Conservation (phyloP, 75 land plant genomes). For the Gnetum montanum region DNA sequence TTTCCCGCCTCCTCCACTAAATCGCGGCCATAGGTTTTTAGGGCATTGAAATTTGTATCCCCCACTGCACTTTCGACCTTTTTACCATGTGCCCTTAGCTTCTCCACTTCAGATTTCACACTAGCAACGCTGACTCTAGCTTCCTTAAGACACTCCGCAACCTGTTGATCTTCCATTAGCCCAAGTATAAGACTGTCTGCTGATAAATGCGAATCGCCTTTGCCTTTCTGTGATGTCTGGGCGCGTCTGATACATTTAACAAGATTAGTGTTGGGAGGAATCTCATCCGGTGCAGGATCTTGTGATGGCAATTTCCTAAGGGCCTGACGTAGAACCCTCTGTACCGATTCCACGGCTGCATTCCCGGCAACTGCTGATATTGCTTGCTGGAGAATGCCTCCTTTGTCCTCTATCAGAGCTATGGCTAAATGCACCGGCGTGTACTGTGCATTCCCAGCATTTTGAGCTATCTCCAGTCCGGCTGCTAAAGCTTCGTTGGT, state of each 20-base stretch:
- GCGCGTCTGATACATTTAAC: conserved; percentile 74
- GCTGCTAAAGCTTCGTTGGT: too few species aligned
- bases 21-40: conserved; percentile 81
- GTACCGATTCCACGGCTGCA: conserved; percentile 44
- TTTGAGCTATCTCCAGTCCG: conserved; percentile 74
- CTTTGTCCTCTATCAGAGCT: conserved; percentile 46
- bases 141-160: conserved; percentile 57
- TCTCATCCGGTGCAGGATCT: conserved; percentile 77
- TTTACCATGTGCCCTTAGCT: conserved; percentile 68
- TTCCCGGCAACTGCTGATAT: conserved; percentile 44
- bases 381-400: conserved; percentile 72
- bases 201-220: conserved; percentile 80
- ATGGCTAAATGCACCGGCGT: conserved; percentile 83
- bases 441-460: conserved; percentile 72
- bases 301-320: conserved; percentile 83
- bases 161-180: conserved; percentile 70
- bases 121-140: conserved; percentile 49
- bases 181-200: conserved; percentile 86
- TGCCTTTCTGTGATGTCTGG: conserved; percentile 65
- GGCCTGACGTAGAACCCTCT: conserved; percentile 51
- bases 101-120: conserved; percentile 79
- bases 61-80: conserved; percentile 88
- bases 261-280: conserved; percentile 66
- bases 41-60: conserved; percentile 74
- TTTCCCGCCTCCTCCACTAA: conserved; percentile 82